Base-by-base conservation (phyloP, 164 flowering plant genomes). In the Malania oleifera region DNA sequence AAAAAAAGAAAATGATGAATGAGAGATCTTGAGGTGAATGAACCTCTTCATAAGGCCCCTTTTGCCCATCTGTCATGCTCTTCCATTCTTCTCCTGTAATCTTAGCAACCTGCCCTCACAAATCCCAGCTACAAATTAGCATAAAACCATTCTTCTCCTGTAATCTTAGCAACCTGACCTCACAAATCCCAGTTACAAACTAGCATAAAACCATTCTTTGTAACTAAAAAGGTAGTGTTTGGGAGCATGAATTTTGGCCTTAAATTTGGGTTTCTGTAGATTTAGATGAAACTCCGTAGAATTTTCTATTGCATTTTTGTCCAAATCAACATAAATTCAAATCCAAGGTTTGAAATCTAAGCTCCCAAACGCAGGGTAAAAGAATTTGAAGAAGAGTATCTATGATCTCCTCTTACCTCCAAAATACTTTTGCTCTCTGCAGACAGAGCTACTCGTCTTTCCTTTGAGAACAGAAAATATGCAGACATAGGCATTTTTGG, bases 21-120 rank as follows among this genome's bases (percentile, higher is more conserved):
- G 0, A 48, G 5, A 29, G 14, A 44, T 8, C 2, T 18, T 18
- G 47, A n/a, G 7, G 38, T 26, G 10, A 44, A 12, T 60, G 22
- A 53, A 90, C 97, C 88, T 85, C 67, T 70, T 89, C 91, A 58
- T 85, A 92, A 48, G 96, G 90, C 20, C 45, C 55, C 41, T 52
- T 79, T 60, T 82, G 74, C 54, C 75, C 50, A 22, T 87, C 93
- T 4, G 80, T 60, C 87, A 89, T 73, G 72, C 70, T 86, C 72
- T 84, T 92, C 98, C 98, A 92, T 62, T 92, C 90, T 70, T 86
- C 98, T 49, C 96, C 91, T 11, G 78, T 56, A 17, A 84, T 69
- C 81, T 84, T 92, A 0, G 93, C 77, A 46, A 76, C 61, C 91
- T 86, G 61, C 40, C 25, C 41, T n/a, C 27, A 61, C 1, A 31